Evolutionary conservation across 192 early-diverging fungal species (phyloP).

Genomic region (Gryganskiella cystojenkinii): DNA sequence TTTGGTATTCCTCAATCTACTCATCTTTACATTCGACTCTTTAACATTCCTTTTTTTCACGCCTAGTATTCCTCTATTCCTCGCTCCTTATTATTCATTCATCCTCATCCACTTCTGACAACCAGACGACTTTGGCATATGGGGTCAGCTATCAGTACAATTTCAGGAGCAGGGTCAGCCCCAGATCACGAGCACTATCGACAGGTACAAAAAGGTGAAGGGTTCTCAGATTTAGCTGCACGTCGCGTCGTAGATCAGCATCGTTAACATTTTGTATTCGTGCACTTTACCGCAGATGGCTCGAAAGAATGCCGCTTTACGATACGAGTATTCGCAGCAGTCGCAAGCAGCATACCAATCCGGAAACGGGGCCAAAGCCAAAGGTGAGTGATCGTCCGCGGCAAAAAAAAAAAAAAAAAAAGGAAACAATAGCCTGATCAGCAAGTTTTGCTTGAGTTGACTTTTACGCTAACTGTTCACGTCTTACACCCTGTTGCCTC

Average conservation of each 20-base stretch:
- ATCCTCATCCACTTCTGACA: background rate
- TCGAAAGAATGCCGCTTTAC: constrained; percentile 55
- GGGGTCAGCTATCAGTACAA: constrained; percentile 26
- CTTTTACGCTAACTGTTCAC: no score
- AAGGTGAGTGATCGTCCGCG: background rate
- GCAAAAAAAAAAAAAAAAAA: background rate
- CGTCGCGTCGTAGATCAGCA: background rate
- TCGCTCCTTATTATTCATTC: no score
- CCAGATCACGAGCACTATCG: constrained; percentile 31
- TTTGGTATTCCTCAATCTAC: no score
- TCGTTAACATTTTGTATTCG: background rate
- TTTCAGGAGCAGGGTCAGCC: background rate
- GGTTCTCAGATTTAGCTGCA: background rate
- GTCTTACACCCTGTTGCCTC: background rate
- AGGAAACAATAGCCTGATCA: no score
- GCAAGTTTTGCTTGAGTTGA: no score
- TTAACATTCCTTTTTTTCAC: no score
- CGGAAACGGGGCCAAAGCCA: constrained; percentile 59
- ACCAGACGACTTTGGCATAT: no score
- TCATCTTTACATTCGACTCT: no score
- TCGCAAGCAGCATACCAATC: constrained; percentile 59
- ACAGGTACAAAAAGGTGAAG: no score
- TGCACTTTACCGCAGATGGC: constrained; percentile 36
- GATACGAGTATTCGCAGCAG: constrained; percentile 58
- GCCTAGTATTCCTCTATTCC: no score